These are phyloP conservation scores for Biancaea sappan DNA, from an alignment of 306 rosid species.

Conservation along the genomic window DNA sequence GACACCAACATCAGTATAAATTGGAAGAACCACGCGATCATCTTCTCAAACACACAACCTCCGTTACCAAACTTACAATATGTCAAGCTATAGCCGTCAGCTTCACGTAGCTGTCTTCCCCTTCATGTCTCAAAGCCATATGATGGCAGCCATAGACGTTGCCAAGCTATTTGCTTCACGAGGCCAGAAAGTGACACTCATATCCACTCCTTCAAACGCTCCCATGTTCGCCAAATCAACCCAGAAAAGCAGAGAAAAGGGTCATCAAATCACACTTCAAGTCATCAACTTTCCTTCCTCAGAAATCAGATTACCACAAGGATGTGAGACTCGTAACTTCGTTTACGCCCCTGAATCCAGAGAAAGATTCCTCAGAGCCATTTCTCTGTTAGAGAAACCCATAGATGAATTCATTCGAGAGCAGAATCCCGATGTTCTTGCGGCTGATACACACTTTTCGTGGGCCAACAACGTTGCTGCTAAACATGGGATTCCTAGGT, in stretches of 20 bases:
- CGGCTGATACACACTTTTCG: conserved; percentile 36
- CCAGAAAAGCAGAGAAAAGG: background rate
- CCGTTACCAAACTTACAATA: background rate
- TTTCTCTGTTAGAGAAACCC: background rate
- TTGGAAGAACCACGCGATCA: background rate
- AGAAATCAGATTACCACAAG: conserved; percentile 36
- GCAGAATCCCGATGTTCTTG: conserved; percentile 36
- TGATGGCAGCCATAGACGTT: conserved; percentile 43
- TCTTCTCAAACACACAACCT: background rate
- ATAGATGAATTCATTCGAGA: conserved; percentile 18
- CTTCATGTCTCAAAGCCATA: conserved; percentile 44
- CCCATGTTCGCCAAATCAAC: conserved; percentile 23
- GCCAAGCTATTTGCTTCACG: conserved; percentile 38
- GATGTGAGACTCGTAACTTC: conserved; percentile 32
- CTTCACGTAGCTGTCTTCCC: conserved; percentile 37
- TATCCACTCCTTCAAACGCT: conserved; percentile 39
- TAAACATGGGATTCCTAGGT: conserved; percentile 44
- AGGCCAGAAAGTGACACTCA: conserved; percentile 32
- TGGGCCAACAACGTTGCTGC: conserved; percentile 41
- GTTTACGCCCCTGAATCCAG: background rate
- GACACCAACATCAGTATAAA: background rate
- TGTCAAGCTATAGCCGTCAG: background rate
- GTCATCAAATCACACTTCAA: background rate
- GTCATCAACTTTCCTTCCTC: conserved; percentile 33
- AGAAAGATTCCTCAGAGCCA: conserved; percentile 1